Conservation (phyloP, 805 yeast genomes). For the Teunomyces pallodes region DNA sequence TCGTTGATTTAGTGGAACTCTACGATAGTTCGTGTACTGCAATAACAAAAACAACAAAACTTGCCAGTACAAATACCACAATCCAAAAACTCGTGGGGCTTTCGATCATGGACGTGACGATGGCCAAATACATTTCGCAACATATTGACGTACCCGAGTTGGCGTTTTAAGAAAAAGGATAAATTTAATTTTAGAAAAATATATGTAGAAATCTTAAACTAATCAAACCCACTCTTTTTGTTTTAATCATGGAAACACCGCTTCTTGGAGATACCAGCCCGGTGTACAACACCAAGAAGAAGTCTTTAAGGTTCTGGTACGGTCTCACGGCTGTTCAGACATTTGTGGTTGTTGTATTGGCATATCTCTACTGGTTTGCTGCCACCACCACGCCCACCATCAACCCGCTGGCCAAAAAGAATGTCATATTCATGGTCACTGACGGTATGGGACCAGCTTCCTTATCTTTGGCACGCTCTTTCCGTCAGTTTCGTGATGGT, state of each 20-base stretch:
- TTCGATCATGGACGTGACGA: constrained; percentile 60
- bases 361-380: constrained; percentile 4
- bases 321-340: constrained; percentile 3
- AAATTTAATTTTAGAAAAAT: neutral
- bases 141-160: constrained; percentile 9
- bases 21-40: constrained; percentile 8
- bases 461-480: constrained; percentile 73
- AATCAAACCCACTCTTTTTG: neutral
- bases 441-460: constrained; percentile 97
- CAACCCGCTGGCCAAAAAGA: constrained; percentile 46
- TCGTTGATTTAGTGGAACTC: constrained; percentile 48
- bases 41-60: constrained; percentile 2
- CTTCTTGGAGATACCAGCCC: constrained; percentile 11
- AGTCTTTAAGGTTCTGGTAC: constrained; percentile 1
- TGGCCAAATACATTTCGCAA: constrained; percentile 44
- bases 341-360: constrained; percentile 2
- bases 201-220: neutral
- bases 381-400: neutral
- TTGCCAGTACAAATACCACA: constrained; percentile 27
- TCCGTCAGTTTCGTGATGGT: constrained; percentile 57
- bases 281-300: constrained; percentile 8
- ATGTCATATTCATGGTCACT: constrained; percentile 82
- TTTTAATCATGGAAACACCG: neutral
- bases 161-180: neutral
- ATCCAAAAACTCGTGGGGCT: constrained; percentile 60